A percentile compares a stretch with the other conserved stretches of the same genome.
Evolutionary conservation across 2,329 filamentous ascomycete species (phyloP).

Genomic region (Nothomitra cinnamomea): DNA sequence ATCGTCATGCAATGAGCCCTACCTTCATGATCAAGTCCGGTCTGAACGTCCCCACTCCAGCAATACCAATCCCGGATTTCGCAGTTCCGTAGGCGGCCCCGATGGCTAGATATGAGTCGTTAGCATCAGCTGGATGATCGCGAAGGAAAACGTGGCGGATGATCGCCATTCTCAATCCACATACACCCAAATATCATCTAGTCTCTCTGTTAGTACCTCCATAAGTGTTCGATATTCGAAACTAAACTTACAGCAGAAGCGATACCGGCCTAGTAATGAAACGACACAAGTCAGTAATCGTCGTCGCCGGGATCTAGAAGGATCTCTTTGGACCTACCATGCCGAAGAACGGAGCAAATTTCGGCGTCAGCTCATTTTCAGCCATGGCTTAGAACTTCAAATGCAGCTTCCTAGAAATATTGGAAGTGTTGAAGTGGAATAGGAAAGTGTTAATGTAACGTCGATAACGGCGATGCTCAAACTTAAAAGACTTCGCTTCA

Average conservation of each 20-base stretch:
- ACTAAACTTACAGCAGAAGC: conserved; percentile 29
- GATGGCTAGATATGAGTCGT: conserved; percentile 28
- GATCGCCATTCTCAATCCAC: conserved; percentile 8
- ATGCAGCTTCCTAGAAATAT: neutral
- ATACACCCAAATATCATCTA: conserved; percentile 37
- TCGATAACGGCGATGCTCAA: neutral
- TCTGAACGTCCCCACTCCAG: conserved; percentile 68
- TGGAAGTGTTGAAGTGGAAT: neutral
- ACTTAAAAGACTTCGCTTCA: neutral
- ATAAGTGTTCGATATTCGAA: neutral
- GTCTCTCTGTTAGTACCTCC: neutral
- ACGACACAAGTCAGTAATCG: neutral
- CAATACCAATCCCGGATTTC: conserved; percentile 77
- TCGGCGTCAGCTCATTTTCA: conserved; percentile 47
- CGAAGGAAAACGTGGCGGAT: neutral
- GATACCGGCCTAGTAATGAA: conserved; percentile 27
- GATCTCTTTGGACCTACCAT: conserved; percentile 42
- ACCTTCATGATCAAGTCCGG: conserved; percentile 88
- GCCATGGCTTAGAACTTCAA: conserved; percentile 1
- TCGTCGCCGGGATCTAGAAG: conserved; percentile 1
- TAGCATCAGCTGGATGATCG: conserved; percentile 6
- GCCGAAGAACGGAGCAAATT: conserved; percentile 76
- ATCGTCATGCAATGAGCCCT: conserved; percentile 12
- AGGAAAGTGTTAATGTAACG: neutral
- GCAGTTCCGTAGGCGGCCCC: conserved; percentile 78